Evolutionary conservation across 2,329 filamentous ascomycete species (phyloP), one percentile per base, ranked within the genome.

Genomic region (Claviceps pusilla): DNA sequence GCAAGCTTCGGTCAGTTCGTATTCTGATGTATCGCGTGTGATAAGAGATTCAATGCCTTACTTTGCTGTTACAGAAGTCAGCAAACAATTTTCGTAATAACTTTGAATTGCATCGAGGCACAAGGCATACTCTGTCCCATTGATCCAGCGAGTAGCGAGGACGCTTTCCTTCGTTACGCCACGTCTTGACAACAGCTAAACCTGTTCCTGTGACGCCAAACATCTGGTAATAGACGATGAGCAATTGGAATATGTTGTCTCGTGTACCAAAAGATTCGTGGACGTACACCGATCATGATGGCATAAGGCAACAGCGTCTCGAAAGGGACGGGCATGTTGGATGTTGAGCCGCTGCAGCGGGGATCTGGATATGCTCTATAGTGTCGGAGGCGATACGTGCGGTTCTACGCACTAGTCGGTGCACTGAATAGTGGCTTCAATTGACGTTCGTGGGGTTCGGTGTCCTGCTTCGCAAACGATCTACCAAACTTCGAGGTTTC

Each of bases 241-340:
- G 55, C 24, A 41, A 41, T n/a, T 24, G 42, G 31, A 11, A 16
- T 3, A n/a, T 52, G 33, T 35, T n/a, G 31, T 42, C 29, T 28
- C 54, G 52, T 46, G 56, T 39, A 51, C 53, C 50, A 55, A n/a
- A 55, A 19, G 33, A 48, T 50, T 52, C 51, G 45, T 28, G 48
- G 50, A 66, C 78, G 68, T 75, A 83, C 80, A 64, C 69, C 73
- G 62, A 79, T 67, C 67, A 83, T 78, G 73, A 84, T 82, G 68
- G 71, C 80, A 68, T 83, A 83, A 47, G 80, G 80, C 68, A 84
- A 72, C 60, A 84, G 65, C 51, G 79, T 71, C 69, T 84, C 80
- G 70, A 83, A 84, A 50, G 80, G 80, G 59, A 84, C 70, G 56
- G 77, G 77, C 80, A 84, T 84, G 57, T 54, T 62, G 62, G 60